Evolutionary conservation across 202 grass and related monocot genomes (phyloP).

Genomic region (Sporobolus alterniflorus): DNA sequence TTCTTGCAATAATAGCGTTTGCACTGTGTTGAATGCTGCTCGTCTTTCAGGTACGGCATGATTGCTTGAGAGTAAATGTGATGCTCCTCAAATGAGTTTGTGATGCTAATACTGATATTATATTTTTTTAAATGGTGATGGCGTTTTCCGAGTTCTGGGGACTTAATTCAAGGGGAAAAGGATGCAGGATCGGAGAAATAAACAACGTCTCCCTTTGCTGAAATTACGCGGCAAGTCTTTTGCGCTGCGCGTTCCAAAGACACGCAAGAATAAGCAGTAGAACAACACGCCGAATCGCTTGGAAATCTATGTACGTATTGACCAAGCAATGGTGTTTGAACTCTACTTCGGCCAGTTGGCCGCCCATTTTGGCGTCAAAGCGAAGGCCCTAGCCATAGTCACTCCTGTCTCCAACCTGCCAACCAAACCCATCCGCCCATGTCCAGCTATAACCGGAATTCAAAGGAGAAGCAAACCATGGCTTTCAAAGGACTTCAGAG

Average conservation of each 20-base stretch:
- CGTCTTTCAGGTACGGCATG: background rate
- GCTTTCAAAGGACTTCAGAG: background rate
- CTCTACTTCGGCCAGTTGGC: background rate
- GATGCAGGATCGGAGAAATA: background rate
- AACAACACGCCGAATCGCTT: background rate
- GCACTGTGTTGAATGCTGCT: background rate
- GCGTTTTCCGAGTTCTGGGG: background rate
- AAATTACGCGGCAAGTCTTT: background rate
- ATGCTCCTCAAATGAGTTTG: background rate
- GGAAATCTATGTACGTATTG: conserved; percentile 18
- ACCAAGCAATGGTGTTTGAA: conserved; percentile 22
- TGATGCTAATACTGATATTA: background rate
- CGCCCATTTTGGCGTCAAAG: conserved; percentile 42
- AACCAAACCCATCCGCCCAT: background rate
- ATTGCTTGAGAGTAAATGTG: background rate
- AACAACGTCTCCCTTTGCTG: background rate
- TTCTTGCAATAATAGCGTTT: background rate
- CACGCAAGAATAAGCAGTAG: background rate
- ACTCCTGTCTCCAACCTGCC: conserved; percentile 33
- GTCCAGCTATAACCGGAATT: background rate
- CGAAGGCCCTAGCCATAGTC: background rate
- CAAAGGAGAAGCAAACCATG: background rate
- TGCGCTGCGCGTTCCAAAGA: too few species aligned
- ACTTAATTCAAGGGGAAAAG: background rate
- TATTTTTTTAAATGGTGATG: background rate